A percentile compares a stretch with the other conserved stretches of the same genome.
Evolutionary conservation across 2,329 filamentous ascomycete genomes (phyloP).

Genomic region (Penicillium aurantiogriseum): DNA sequence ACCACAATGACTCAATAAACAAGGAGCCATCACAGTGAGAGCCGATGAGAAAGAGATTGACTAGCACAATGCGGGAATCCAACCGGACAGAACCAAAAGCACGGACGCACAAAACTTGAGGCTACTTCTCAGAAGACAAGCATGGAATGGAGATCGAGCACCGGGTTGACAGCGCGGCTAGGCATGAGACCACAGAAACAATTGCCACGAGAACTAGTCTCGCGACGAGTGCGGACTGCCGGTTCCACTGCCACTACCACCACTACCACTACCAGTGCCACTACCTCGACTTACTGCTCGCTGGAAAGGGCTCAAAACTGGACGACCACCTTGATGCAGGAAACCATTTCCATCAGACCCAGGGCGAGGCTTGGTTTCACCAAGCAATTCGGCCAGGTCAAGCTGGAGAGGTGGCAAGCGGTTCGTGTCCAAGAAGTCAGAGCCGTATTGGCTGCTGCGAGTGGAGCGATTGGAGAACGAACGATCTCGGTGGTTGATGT

Average conservation of each 20-base stretch:
- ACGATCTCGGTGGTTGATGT: slow-evolving; percentile 37
- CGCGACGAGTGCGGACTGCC: slow-evolving; percentile 42
- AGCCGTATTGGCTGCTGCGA: slow-evolving; percentile 38
- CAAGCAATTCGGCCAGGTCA: slow-evolving; percentile 33
- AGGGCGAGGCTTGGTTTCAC: slow-evolving; percentile 31
- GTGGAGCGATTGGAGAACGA: slow-evolving; percentile 45
- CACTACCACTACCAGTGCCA: slow-evolving; percentile 46
- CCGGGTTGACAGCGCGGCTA: not conserved
- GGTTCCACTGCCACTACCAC: slow-evolving; percentile 40
- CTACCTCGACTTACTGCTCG: slow-evolving; percentile 50
- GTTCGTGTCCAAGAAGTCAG: slow-evolving; percentile 32
- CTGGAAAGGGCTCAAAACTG: slow-evolving; percentile 40
- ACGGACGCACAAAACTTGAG: slow-evolving; percentile 9
- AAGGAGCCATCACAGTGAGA: slow-evolving; percentile 6
- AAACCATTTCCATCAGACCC: slow-evolving; percentile 33
- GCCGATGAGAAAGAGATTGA: slow-evolving; percentile 11
- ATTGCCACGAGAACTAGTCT: slow-evolving; percentile 26
- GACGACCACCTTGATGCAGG: slow-evolving; percentile 38
- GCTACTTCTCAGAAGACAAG: slow-evolving; percentile 4
- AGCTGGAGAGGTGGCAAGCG: slow-evolving; percentile 32
- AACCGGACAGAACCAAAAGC: slow-evolving; percentile 13
- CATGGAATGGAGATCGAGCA: slow-evolving; percentile 5
- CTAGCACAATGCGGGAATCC: slow-evolving; percentile 7
- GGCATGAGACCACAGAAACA: slow-evolving; percentile 4
- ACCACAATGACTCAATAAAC: not conserved